phyloP scores from a whole-genome alignment of 495 filamentous ascomycete genomes.

The Hyaloscypha finlandica region DNA sequence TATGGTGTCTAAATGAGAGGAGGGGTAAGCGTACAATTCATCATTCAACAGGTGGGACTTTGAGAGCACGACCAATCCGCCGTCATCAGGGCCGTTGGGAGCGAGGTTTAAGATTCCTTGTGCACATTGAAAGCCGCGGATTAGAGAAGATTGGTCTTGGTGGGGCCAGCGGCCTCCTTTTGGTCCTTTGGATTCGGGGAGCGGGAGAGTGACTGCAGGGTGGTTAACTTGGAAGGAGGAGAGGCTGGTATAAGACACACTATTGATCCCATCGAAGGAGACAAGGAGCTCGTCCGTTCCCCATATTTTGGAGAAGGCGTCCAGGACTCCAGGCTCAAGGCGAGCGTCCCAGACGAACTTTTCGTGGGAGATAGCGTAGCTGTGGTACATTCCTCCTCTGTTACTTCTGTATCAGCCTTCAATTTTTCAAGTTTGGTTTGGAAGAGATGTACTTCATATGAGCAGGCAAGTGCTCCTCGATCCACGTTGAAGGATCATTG shows the following conservation, averaged over 20 bases:
- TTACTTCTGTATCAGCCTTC: too few species aligned
- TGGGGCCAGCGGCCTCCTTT: conserved; percentile 34
- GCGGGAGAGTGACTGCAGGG: conserved; percentile 15
- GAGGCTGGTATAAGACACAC: conserved; percentile 31
- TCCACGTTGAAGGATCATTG: conserved; percentile 39
- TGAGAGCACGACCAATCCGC: conserved; percentile 7
- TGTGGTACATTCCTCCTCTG: conserved; percentile 28
- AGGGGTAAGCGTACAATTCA: conserved; percentile 37
- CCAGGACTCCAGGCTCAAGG: conserved; percentile 42
- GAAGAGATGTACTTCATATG: conserved; percentile 34
- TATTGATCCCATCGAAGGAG: conserved; percentile 38
- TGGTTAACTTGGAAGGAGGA: conserved; percentile 19
- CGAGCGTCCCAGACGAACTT: conserved; percentile 51
- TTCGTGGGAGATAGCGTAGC: conserved; percentile 44
- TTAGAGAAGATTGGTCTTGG: conserved; percentile 34
- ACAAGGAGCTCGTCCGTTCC: conserved; percentile 38
- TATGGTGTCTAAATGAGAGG: not conserved
- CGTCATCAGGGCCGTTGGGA: conserved; percentile 25
- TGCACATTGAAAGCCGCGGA: conserved; percentile 34
- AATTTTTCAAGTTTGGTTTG: too few species aligned
- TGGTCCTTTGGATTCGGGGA: conserved; percentile 29
- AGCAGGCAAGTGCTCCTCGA: conserved; percentile 35
- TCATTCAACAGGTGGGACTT: conserved; percentile 37
- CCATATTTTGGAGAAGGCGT: conserved; percentile 40
- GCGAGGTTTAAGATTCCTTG: conserved; percentile 48